phyloP scores from a whole-genome alignment of 306 rosid species.

The Vicia sativa region DNA sequence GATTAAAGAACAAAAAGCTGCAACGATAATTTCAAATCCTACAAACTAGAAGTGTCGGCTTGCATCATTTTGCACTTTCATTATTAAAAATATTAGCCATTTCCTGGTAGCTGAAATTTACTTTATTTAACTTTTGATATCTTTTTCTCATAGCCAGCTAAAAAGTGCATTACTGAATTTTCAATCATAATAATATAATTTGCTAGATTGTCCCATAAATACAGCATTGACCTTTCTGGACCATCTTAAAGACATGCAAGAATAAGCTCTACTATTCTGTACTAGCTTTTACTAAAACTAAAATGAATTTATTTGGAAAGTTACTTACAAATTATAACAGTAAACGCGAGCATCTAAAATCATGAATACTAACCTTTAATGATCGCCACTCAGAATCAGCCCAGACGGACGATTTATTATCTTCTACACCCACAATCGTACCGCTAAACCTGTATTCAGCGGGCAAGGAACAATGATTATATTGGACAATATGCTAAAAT shows the following conservation, averaged over 20 bases:
- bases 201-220: constrained; percentile 20
- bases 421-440: constrained; percentile 95
- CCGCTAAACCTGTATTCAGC: constrained; percentile 81
- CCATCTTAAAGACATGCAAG: constrained; percentile 33
- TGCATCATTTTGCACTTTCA: constrained; percentile 20
- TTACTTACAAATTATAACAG: constrained; percentile 19
- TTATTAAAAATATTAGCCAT: constrained; percentile 1
- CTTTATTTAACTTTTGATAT: neutral
- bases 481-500: constrained; percentile 16
- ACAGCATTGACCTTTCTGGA: constrained; percentile 24
- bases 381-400: constrained; percentile 96
- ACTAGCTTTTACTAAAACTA: neutral
- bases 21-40: constrained; percentile 10
- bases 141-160: constrained; percentile 11
- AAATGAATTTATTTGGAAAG: constrained; percentile 2
- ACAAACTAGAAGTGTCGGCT: constrained; percentile 9
- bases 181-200: constrained; percentile 25
- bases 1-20: constrained; percentile 29
- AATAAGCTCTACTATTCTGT: constrained; percentile 24
- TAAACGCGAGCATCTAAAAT: constrained; percentile 8
- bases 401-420: constrained; percentile 76
- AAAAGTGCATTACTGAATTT: neutral
- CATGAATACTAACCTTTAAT: constrained; percentile 60
- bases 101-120: constrained; percentile 26
- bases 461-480: constrained; percentile 13